These are phyloP conservation scores for Podospora appendiculata DNA, from an alignment of 495 filamentous ascomycete genomes.

Conservation along the genomic window DNA sequence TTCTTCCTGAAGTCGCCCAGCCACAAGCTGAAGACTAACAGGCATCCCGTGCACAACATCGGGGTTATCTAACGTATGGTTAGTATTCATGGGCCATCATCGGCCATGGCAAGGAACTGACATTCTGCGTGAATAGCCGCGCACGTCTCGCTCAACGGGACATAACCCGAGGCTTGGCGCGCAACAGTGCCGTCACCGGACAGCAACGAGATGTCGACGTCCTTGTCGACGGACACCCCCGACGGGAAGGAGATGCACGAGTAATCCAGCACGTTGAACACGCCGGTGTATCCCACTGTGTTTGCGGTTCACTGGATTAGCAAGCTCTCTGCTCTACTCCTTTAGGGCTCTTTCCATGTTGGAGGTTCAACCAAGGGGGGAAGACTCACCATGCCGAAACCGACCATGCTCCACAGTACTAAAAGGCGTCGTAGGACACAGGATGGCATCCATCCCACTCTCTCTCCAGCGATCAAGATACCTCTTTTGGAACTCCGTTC, in stretches of 20 bases:
- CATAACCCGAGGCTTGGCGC: neutral
- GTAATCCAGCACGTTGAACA: constrained; percentile 1
- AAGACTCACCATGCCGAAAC: constrained; percentile 66
- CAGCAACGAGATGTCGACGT: neutral
- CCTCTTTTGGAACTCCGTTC: constrained; percentile 29
- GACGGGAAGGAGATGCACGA: neutral
- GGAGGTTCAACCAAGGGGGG: constrained; percentile 65
- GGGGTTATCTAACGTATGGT: neutral
- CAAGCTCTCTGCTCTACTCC: neutral
- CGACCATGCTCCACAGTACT: constrained; percentile 50
- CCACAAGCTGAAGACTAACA: constrained; percentile 7
- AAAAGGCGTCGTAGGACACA: constrained; percentile 57
- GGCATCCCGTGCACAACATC: constrained; percentile 4
- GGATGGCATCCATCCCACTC: constrained; percentile 55
- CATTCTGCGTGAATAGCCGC: neutral
- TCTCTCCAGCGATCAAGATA: constrained; percentile 52
- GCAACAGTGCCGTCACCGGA: neutral
- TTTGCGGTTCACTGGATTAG: neutral
- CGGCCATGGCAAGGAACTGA: neutral
- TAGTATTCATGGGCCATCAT: constrained; percentile 4
- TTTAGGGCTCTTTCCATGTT: neutral
- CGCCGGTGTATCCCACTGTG: neutral
- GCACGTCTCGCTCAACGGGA: neutral
- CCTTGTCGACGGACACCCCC: neutral
- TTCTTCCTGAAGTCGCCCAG: neutral